Conservation (phyloP, 495 filamentous ascomycete species). For the Ramalina intermedia region DNA sequence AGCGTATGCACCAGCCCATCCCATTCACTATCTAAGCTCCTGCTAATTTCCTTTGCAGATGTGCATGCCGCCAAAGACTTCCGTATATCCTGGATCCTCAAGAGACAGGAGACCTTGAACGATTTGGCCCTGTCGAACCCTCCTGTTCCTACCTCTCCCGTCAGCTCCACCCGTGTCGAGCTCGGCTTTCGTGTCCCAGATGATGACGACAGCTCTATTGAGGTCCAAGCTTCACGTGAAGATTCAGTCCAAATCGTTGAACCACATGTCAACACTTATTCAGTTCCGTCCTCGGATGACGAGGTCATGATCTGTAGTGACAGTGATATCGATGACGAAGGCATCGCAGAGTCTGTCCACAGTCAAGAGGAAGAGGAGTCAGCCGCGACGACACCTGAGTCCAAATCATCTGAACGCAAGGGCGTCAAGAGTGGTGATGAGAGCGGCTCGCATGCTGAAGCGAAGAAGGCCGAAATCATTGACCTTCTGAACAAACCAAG, state of each 20-base stretch:
- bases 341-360: conserved; percentile 4
- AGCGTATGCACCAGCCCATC: conserved; percentile 20
- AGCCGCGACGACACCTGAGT: conserved; percentile 8
- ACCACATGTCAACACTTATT: conserved; percentile 8
- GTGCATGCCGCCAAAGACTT: conserved; percentile 14
- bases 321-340: conserved; percentile 10
- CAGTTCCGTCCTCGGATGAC: conserved; percentile 13
- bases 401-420: not conserved
- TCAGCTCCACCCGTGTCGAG: not conserved
- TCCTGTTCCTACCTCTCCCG: not conserved
- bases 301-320: conserved; percentile 4
- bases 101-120: not conserved
- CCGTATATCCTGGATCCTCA: conserved; percentile 2
- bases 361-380: conserved; percentile 1
- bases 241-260: conserved; percentile 11
- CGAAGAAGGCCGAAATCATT: no score
- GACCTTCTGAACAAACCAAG: no score
- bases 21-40: not conserved
- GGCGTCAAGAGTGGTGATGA: not conserved
- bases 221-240: conserved; percentile 11
- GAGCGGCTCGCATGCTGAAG: no score
- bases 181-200: conserved; percentile 32
- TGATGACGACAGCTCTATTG: conserved; percentile 18
- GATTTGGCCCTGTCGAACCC: not conserved
- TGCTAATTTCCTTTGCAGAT: not conserved